Percentiles rank a stretch among this genome's conserved stretches.
phyloP scores from a whole-genome alignment of 2,329 filamentous ascomycete genomes.

The Hawksworthiomyces lignivorus region DNA sequence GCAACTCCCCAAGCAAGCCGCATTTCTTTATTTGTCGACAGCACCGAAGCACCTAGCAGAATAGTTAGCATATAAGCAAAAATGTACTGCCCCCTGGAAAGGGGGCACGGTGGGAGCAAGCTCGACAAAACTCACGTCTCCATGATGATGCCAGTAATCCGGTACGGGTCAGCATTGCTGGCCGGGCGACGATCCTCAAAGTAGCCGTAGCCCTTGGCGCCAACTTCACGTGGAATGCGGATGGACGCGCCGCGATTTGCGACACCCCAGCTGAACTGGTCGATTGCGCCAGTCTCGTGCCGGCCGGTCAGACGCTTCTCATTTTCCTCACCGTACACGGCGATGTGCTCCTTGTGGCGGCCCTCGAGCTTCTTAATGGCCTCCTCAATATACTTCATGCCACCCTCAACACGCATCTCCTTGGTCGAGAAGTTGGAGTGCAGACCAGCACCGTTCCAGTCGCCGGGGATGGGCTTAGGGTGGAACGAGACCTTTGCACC shows the following conservation, averaged over 20 bases:
- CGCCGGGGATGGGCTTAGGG: conserved; percentile 87
- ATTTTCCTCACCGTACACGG: conserved; percentile 92
- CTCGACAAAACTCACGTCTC: conserved; percentile 18
- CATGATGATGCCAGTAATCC: conserved; percentile 40
- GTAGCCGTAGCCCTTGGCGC: conserved; percentile 67
- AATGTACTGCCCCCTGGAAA: no score
- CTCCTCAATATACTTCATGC: conserved; percentile 90
- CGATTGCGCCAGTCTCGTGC: conserved; percentile 91
- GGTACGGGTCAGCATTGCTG: conserved; percentile 74
- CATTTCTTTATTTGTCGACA: conserved; percentile 11
- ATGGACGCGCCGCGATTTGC: conserved; percentile 94
- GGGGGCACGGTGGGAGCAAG: no score
- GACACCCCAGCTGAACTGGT: conserved; percentile 88
- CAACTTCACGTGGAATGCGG: conserved; percentile 63
- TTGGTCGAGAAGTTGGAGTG: conserved; percentile 87
- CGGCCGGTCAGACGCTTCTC: conserved; percentile 84
- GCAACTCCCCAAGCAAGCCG: not conserved
- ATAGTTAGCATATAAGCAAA: not conserved
- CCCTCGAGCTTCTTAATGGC: conserved; percentile 76
- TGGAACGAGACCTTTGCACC: conserved; percentile 91
- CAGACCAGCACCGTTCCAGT: conserved; percentile 79
- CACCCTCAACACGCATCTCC: conserved; percentile 82
- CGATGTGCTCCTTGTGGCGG: conserved; percentile 75
- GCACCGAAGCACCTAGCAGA: conserved; percentile 13
- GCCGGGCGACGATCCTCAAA: conserved; percentile 54